Evolutionary conservation across 352 stramenopile species (phyloP).

Genomic region (Phytopythium mirpurense): DNA sequence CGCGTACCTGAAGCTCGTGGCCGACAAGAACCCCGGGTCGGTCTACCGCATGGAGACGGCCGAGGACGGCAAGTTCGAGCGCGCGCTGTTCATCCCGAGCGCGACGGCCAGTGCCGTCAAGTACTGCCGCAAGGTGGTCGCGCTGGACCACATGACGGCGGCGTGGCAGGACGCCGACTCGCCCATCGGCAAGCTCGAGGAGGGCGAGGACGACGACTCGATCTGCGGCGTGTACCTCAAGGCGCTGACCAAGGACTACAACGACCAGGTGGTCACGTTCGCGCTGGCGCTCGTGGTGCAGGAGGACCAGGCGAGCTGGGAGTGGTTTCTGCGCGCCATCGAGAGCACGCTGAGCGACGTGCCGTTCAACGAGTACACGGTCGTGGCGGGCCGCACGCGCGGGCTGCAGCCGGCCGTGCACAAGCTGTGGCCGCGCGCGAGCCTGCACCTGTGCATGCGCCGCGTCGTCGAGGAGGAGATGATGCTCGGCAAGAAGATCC

Average conservation of each 20-base stretch:
- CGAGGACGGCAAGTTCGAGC: conserved; percentile 49
- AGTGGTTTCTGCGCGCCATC: conserved; percentile 62
- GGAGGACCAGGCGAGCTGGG: conserved; percentile 67
- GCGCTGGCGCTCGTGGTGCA: conserved; percentile 59
- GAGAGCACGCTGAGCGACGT: conserved; percentile 27
- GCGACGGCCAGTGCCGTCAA: conserved; percentile 48
- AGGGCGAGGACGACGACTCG: conserved; percentile 60
- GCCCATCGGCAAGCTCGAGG: conserved; percentile 31
- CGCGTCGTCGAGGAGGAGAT: conserved; percentile 71
- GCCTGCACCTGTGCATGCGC: conserved; percentile 68
- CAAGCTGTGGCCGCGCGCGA: conserved; percentile 46
- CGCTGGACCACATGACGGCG: conserved; percentile 52
- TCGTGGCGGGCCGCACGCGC: conserved; percentile 50
- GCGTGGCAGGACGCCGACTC: conserved; percentile 30
- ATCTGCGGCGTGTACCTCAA: conserved; percentile 74
- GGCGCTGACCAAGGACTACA: conserved; percentile 68
- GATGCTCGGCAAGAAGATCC: conserved; percentile 48
- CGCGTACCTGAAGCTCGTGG: conserved; percentile 56
- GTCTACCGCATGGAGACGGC: conserved; percentile 45
- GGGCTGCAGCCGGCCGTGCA: conserved; percentile 49
- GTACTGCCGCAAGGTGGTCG: conserved; percentile 54
- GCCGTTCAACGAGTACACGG: conserved; percentile 61
- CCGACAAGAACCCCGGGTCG: conserved; percentile 63
- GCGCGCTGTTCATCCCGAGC: conserved; percentile 54
- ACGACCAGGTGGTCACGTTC: conserved; percentile 62